phyloP scores from a whole-genome alignment of 164 flowering plant species.

The Berberis thunbergii region DNA sequence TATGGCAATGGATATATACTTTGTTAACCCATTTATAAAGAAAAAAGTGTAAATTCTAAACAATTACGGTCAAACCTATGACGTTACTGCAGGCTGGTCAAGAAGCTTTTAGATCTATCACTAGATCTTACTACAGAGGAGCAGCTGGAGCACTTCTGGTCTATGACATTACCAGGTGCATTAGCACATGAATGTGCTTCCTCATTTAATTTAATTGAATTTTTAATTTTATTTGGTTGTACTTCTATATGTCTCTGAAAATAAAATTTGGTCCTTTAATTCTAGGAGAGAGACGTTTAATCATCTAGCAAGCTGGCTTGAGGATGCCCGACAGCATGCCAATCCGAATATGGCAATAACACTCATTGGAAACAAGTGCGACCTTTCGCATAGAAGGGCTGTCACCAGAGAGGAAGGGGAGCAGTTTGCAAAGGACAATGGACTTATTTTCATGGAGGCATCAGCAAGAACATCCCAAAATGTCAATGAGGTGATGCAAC shows the following conservation, averaged over 20 bases:
- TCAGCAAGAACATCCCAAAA: conserved; percentile 88
- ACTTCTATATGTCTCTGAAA: no score
- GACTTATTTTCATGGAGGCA: conserved; percentile 83
- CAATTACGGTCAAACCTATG: no score
- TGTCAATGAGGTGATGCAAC: conserved; percentile 64
- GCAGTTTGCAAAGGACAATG: conserved; percentile 84
- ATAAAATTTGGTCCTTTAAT: background rate
- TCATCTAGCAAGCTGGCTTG: conserved; percentile 84
- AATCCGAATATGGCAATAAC: conserved; percentile 84
- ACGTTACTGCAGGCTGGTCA: conserved; percentile 54
- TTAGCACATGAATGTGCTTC: no score
- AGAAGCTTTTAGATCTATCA: conserved; percentile 70
- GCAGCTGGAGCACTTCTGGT: conserved; percentile 77
- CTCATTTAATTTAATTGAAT: background rate
- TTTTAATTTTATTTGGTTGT: no score
- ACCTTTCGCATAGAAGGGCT: conserved; percentile 77
- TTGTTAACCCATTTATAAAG: no score
- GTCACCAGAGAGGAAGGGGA: conserved; percentile 88
- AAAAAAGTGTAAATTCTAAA: no score
- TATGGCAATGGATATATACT: no score
- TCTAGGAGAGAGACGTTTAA: conserved; percentile 79
- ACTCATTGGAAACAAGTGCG: conserved; percentile 83
- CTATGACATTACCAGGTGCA: conserved; percentile 69
- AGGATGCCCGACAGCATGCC: conserved; percentile 92
- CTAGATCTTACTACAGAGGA: conserved; percentile 69